Evolutionary conservation across 306 rosid species (phyloP).

Genomic region (Senna siamea): DNA sequence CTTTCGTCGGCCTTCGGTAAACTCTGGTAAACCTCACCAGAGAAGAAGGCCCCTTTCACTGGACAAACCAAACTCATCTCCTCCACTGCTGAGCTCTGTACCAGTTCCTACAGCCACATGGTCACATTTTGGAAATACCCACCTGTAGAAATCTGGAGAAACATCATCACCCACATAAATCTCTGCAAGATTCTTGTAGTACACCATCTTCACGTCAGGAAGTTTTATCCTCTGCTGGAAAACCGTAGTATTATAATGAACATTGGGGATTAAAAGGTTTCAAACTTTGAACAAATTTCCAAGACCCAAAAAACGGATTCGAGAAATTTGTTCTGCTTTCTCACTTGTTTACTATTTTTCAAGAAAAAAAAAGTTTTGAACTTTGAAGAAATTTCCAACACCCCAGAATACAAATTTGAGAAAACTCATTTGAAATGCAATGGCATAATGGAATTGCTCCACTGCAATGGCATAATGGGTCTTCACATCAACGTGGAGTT

Average conservation of each 20-base stretch:
- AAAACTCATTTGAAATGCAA: constrained; percentile 82
- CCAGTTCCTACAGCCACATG: constrained; percentile 99
- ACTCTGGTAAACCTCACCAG: too few species aligned
- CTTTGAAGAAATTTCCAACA: constrained; percentile 5
- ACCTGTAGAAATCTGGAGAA: constrained; percentile 95
- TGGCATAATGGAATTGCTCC: too few species aligned
- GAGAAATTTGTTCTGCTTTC: too few species aligned
- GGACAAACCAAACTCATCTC: too few species aligned
- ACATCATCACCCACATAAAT: constrained; percentile 98
- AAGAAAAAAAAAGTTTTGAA: constrained; percentile 17
- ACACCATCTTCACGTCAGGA: constrained; percentile 90
- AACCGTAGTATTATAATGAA: too few species aligned
- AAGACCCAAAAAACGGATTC: background rate
- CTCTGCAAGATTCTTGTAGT: constrained; percentile 91
- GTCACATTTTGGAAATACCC: constrained; percentile 98
- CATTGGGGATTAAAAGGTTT: background rate
- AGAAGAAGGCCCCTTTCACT: too few species aligned
- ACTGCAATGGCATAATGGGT: too few species aligned
- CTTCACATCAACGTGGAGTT: too few species aligned
- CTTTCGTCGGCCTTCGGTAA: too few species aligned
- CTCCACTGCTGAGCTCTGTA: too few species aligned
- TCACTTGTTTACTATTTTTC: too few species aligned
- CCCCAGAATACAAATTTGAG: background rate
- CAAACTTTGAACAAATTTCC: background rate
- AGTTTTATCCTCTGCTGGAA: constrained; percentile 86